Conservation (phyloP, 306 rosid genomes). For the Spatholobus suberectus region DNA sequence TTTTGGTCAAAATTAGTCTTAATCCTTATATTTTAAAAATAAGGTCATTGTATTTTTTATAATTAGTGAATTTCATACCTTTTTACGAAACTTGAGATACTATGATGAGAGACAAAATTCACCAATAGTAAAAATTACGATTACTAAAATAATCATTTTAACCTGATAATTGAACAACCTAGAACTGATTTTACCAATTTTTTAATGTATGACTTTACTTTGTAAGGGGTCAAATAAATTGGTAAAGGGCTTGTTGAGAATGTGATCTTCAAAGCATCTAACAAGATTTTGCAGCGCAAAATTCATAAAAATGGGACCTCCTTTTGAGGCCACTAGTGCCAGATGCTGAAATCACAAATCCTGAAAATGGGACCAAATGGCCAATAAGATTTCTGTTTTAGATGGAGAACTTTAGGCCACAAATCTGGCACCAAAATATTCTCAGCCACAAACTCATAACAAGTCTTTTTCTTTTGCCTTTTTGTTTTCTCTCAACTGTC, state of each 20-base stretch:
- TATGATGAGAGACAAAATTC: too few relatives aligned
- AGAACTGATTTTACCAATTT: too few relatives aligned
- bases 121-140: too few relatives aligned
- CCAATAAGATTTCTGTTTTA: conserved; percentile 52
- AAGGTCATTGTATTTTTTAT: too few relatives aligned
- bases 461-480: neutral
- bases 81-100: too few relatives aligned
- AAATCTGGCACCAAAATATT: conserved; percentile 21
- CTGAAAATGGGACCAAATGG: conserved; percentile 9
- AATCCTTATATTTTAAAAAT: too few relatives aligned
- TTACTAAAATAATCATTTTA: too few relatives aligned
- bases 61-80: too few relatives aligned
- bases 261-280: neutral
- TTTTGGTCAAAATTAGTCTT: too few relatives aligned
- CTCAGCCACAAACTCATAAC: conserved; percentile 64
- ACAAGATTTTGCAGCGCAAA: neutral
- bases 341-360: conserved; percentile 20
- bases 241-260: neutral
- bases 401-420: conserved; percentile 71
- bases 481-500: conserved; percentile 11
- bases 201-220: too few relatives aligned
- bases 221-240: neutral
- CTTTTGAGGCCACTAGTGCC: conserved; percentile 3
- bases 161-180: too few relatives aligned
- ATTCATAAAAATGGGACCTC: neutral